Evolutionary conservation across 2,329 filamentous ascomycete genomes (phyloP).

Genomic region (Colletotrichum eremochloae): DNA sequence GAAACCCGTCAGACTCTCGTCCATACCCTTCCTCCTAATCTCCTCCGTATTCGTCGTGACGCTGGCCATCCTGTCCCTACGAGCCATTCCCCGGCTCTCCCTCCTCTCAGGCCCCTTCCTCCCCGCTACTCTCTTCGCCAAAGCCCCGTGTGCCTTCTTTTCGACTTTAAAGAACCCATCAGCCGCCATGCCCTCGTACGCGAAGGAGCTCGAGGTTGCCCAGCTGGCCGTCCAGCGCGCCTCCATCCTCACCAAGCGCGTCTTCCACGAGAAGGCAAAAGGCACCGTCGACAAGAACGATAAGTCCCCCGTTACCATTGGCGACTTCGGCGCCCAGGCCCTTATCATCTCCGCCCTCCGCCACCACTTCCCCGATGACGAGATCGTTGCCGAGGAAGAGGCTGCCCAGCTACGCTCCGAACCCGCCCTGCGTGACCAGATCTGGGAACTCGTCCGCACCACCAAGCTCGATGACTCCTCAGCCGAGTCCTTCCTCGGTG

Average conservation of each 20-base stretch:
- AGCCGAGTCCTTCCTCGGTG: slow-evolving; percentile 77
- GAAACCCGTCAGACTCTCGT: slow-evolving; percentile 5
- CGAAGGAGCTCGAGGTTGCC: slow-evolving; percentile 84
- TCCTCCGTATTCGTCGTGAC: slow-evolving; percentile 39
- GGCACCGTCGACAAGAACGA: slow-evolving; percentile 95
- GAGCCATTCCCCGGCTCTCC: slow-evolving; percentile 45
- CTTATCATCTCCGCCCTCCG: slow-evolving; percentile 93
- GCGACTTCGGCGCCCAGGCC: slow-evolving; percentile 97
- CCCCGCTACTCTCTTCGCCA: slow-evolving; percentile 18
- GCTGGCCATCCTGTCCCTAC: slow-evolving; percentile 41
- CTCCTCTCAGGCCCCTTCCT: slow-evolving; percentile 43
- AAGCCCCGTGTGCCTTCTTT: slow-evolving; percentile 42
- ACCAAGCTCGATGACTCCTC: slow-evolving; percentile 76
- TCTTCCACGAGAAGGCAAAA: slow-evolving; percentile 86
- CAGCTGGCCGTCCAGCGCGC: slow-evolving; percentile 90
- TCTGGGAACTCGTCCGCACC: slow-evolving; percentile 86
- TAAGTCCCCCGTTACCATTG: slow-evolving; percentile 96
- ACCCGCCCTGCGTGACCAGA: slow-evolving; percentile 71
- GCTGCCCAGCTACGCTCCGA: slow-evolving; percentile 83
- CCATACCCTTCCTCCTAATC: slow-evolving; percentile 32
- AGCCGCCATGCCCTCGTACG: slow-evolving; percentile 66
- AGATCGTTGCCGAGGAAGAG: slow-evolving; percentile 96
- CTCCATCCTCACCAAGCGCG: slow-evolving; percentile 65
- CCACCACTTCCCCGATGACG: slow-evolving; percentile 89
- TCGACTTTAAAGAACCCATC: slow-evolving; percentile 30